Conservation (phyloP, 1,139 yeast genomes). For the Scheffersomyces lignicola region DNA sequence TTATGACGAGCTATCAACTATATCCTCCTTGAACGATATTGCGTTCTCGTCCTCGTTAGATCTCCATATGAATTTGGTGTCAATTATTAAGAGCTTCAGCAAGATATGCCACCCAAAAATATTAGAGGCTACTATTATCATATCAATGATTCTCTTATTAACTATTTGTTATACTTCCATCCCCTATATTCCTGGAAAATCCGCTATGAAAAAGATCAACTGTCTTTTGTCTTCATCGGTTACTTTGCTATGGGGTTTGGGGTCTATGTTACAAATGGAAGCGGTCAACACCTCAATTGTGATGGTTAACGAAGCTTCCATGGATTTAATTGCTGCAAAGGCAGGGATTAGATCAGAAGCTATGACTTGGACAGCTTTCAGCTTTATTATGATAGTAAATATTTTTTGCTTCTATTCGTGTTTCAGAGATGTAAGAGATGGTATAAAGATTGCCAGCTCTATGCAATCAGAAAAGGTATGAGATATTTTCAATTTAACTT, state of each 20-base stretch:
- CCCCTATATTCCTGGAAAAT: conserved; percentile 51
- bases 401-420: conserved; percentile 7
- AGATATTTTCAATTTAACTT: too few relatives aligned
- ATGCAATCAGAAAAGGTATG: too few relatives aligned
- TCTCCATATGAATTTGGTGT: conserved; percentile 37
- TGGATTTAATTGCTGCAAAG: conserved; percentile 45
- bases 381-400: conserved; percentile 33
- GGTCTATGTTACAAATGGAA: conserved; percentile 68
- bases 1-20: conserved; percentile 21
- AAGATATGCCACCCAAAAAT: conserved; percentile 55
- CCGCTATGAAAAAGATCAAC: conserved; percentile 27
- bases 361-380: conserved; percentile 63
- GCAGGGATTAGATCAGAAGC: conserved; percentile 57
- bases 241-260: conserved; percentile 63
- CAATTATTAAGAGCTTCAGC: conserved; percentile 42
- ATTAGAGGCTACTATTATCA: conserved; percentile 47
- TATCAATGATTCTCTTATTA: conserved; percentile 43
- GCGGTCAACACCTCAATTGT: conserved; percentile 49
- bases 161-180: conserved; percentile 42
- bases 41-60: conserved; percentile 6
- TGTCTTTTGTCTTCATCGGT: conserved; percentile 36
- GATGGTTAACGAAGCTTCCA: conserved; percentile 52
- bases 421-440: conserved; percentile 1
- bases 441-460: too few relatives aligned
- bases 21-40: conserved; percentile 11